Evolutionary conservation across 108 stramenopile species (phyloP).

Genomic region (Pseudonitzschia delicatissima): DNA sequence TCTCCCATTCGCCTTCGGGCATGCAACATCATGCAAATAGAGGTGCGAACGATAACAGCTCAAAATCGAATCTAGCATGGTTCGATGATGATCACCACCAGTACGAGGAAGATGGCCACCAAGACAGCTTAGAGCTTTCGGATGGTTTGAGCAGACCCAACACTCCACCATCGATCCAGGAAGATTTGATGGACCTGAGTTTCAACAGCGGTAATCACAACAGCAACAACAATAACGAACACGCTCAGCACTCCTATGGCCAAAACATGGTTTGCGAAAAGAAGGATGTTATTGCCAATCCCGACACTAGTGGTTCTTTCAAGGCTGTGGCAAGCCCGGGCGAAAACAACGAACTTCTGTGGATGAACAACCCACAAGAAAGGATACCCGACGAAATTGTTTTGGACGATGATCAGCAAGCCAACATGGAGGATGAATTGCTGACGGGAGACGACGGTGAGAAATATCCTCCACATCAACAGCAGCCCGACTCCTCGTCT

Average conservation of each 20-base stretch:
- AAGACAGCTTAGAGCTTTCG: background rate
- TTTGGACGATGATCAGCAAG: background rate
- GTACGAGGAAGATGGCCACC: background rate
- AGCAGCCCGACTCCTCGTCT: background rate
- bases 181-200: slow-evolving; percentile 6
- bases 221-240: background rate
- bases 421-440: background rate
- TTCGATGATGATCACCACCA: background rate
- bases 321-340: background rate
- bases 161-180: background rate
- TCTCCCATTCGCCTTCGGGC: background rate
- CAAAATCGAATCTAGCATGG: background rate
- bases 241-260: background rate
- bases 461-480: background rate
- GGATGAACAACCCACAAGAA: background rate
- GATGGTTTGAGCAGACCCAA: background rate
- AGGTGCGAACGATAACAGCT: background rate
- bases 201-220: background rate
- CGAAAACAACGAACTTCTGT: background rate
- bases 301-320: background rate
- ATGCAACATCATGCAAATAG: background rate
- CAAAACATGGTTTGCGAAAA: too few relatives aligned
- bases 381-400: background rate
- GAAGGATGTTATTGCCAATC: background rate
- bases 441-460: slow-evolving; percentile 4